phyloP scores from a whole-genome alignment of 768 basidiomycete species.

The Pleurotus platypus region DNA sequence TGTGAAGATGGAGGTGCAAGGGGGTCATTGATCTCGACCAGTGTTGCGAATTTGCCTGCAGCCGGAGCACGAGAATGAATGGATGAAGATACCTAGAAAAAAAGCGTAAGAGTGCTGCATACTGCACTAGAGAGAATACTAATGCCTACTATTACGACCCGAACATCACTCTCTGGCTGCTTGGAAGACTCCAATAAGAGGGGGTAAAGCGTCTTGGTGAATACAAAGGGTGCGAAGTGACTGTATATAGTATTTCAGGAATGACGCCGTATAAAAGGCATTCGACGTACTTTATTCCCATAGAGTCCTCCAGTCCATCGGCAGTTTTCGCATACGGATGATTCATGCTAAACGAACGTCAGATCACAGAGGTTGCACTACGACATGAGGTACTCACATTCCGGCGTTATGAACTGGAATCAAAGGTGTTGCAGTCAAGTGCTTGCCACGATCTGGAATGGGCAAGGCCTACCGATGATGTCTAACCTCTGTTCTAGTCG shows the following conservation, averaged over 20 bases:
- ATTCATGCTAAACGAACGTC: slow-evolving; percentile 4
- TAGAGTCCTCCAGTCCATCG: slow-evolving; percentile 12
- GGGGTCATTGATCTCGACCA: slow-evolving; percentile 19
- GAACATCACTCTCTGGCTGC: slow-evolving; percentile 7
- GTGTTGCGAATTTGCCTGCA: slow-evolving; percentile 14
- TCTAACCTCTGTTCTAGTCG: slow-evolving; percentile 7
- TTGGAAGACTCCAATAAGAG: slow-evolving; percentile 9
- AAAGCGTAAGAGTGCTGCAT: neutral
- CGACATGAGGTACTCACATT: neutral
- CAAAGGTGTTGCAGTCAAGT: neutral
- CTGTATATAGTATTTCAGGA: neutral
- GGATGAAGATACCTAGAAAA: slow-evolving; percentile 12
- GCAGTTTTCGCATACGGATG: slow-evolving; percentile 10
- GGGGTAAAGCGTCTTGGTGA: slow-evolving; percentile 10
- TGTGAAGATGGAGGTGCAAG: slow-evolving; percentile 9
- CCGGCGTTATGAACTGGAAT: slow-evolving; percentile 3
- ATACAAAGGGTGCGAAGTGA: slow-evolving; percentile 12
- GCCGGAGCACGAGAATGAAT: slow-evolving; percentile 10
- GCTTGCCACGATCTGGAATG: neutral
- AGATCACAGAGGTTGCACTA: neutral
- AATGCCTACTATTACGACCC: slow-evolving; percentile 8
- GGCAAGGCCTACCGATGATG: slow-evolving; percentile 3
- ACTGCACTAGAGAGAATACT: neutral
- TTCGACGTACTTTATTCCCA: slow-evolving; percentile 10
- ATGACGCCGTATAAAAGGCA: neutral